These are phyloP conservation scores for Xylariaceae sp. DNA, from an alignment of 2,329 filamentous ascomycete genomes.

Conservation along the genomic window DNA sequence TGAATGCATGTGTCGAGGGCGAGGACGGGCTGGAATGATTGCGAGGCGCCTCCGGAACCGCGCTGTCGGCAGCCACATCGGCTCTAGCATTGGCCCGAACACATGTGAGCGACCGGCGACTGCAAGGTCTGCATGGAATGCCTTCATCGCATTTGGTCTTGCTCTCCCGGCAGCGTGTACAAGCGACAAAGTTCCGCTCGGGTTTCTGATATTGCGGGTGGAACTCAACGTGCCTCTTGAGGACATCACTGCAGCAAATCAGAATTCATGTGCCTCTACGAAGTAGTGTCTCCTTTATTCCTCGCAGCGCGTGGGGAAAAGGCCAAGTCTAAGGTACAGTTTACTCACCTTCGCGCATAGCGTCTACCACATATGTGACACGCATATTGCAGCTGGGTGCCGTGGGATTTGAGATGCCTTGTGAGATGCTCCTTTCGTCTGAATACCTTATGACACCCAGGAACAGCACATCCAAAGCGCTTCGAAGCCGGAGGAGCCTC, in stretches of 20 bases:
- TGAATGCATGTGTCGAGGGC: neutral
- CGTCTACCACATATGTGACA: constrained; percentile 35
- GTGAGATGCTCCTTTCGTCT: constrained; percentile 37
- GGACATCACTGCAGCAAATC: constrained; percentile 30
- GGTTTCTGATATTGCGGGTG: constrained; percentile 23
- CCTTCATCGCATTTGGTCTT: constrained; percentile 33
- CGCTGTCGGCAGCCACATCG: neutral
- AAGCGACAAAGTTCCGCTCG: constrained; percentile 25
- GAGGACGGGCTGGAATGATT: neutral
- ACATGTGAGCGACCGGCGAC: constrained; percentile 28
- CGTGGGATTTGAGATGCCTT: constrained; percentile 35
- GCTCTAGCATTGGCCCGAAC: constrained; percentile 13
- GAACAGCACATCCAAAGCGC: constrained; percentile 30
- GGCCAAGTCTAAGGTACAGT: neutral
- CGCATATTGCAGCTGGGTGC: constrained; percentile 32
- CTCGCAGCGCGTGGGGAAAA: neutral
- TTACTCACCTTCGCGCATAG: constrained; percentile 34
- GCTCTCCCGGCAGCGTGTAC: constrained; percentile 29
- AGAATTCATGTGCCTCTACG: constrained; percentile 1
- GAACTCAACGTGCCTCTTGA: constrained; percentile 35
- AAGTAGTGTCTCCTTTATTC: neutral
- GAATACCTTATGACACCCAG: constrained; percentile 34
- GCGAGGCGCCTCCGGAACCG: neutral
- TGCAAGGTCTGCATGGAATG: constrained; percentile 29
- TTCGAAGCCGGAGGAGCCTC: constrained; percentile 24